A percentile compares a stretch with the other conserved stretches of the same genome.
These are phyloP conservation scores for Aspergillus ibericus DNA, from an alignment of 2,329 filamentous ascomycete species.

Conservation along the genomic window DNA sequence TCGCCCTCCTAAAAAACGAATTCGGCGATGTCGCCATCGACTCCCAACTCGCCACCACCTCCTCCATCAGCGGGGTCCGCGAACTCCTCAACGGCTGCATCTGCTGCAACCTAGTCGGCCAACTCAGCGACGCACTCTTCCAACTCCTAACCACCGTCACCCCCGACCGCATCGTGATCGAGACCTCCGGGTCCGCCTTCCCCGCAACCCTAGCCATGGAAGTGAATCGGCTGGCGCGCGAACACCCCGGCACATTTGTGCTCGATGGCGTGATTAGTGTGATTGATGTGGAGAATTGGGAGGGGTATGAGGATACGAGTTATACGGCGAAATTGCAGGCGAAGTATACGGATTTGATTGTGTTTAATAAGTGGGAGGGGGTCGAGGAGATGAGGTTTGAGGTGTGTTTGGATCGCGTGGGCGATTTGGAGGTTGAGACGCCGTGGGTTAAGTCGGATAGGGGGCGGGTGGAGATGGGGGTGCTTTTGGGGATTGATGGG, in stretches of 20 bases:
- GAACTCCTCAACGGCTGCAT: conserved; percentile 97
- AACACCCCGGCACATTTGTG: conserved; percentile 60
- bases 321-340: conserved; percentile 89
- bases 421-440: conserved; percentile 76
- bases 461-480: conserved; percentile 73
- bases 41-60: conserved; percentile 80
- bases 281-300: conserved; percentile 93
- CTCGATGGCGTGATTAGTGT: conserved; percentile 88
- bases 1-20: conserved; percentile 96
- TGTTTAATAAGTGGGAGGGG: conserved; percentile 90
- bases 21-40: conserved; percentile 94
- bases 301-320: conserved; percentile 85
- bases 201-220: conserved; percentile 89
- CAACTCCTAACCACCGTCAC: conserved; percentile 63
- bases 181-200: conserved; percentile 86
- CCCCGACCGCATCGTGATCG: conserved; percentile 88
- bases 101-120: conserved; percentile 96
- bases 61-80: conserved; percentile 82
- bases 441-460: conserved; percentile 82
- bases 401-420: conserved; percentile 72
- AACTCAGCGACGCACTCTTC: conserved; percentile 75
- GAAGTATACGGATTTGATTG: conserved; percentile 82
- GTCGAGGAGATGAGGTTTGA: conserved; percentile 74
- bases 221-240: conserved; percentile 74
- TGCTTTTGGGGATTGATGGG: conserved; percentile 86